A percentile compares a stretch with the other conserved stretches of the same genome.
Evolutionary conservation across 768 basidiomycete species (phyloP).

Genomic region (Mycena amicta): DNA sequence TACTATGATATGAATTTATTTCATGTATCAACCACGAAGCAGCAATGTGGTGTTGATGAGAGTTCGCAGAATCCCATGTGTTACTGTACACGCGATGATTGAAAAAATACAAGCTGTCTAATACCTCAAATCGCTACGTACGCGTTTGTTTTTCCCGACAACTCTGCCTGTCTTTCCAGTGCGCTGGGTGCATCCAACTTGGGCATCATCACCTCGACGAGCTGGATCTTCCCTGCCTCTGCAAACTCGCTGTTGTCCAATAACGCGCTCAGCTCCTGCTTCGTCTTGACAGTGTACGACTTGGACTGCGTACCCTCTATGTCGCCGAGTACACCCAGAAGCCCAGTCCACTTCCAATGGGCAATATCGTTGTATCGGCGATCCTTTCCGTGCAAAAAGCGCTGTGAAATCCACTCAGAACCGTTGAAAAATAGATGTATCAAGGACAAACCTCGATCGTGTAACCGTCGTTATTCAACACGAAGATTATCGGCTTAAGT

Average conservation of each 20-base stretch:
- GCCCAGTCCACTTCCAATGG: constrained; percentile 73
- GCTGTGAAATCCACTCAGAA: background rate
- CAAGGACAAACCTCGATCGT: constrained; percentile 85
- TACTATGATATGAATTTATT: no score
- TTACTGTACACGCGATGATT: background rate
- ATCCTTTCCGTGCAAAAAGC: constrained; percentile 42
- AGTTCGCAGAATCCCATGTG: background rate
- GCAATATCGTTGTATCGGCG: constrained; percentile 79
- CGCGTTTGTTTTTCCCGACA: constrained; percentile 53
- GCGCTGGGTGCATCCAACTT: constrained; percentile 70
- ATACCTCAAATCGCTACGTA: constrained; percentile 30
- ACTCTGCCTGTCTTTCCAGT: constrained; percentile 57
- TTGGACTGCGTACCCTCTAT: constrained; percentile 48
- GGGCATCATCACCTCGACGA: constrained; percentile 82
- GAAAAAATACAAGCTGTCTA: background rate
- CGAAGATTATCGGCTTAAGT: constrained; percentile 81
- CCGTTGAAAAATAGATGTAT: no score
- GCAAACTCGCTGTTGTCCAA: constrained; percentile 66
- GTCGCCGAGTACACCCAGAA: constrained; percentile 64
- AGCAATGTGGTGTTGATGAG: background rate
- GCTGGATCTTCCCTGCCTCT: constrained; percentile 65
- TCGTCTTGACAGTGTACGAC: constrained; percentile 70
- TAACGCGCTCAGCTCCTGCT: constrained; percentile 65
- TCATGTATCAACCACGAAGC: background rate
- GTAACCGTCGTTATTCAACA: constrained; percentile 82